phyloP scores from a whole-genome alignment of 2,329 filamentous ascomycete genomes.

The Cercospora janseana region DNA sequence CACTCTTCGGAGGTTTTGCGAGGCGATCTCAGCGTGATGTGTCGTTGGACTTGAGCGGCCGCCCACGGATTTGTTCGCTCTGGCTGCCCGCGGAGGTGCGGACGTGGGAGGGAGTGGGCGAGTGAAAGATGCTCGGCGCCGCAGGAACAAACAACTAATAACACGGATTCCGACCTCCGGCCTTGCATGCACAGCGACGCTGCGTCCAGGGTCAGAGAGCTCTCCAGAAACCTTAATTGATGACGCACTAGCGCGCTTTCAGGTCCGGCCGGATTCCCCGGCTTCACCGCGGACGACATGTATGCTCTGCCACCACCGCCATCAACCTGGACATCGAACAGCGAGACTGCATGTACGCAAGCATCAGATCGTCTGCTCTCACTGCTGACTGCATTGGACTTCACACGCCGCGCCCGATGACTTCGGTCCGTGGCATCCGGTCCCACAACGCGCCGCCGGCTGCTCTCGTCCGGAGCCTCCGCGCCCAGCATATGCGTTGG shows the following conservation, averaged over 20 bases:
- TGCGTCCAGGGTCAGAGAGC: background rate
- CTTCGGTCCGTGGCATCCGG: background rate
- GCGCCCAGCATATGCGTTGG: constrained; percentile 1
- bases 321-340: too few relatives aligned
- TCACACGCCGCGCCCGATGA: background rate
- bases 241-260: constrained; percentile 6
- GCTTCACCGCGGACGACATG: background rate
- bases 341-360: too few relatives aligned
- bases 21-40: constrained; percentile 4
- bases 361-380: too few relatives aligned
- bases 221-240: constrained; percentile 2
- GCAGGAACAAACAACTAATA: too few relatives aligned
- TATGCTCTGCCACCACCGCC: background rate
- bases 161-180: constrained; percentile 10
- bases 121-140: too few relatives aligned
- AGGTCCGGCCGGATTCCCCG: background rate
- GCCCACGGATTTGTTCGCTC: background rate
- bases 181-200: constrained; percentile 1
- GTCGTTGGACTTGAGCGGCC: background rate
- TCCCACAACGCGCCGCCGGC: background rate
- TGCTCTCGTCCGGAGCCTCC: background rate
- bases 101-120: background rate
- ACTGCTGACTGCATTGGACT: too few relatives aligned
- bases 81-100: background rate
- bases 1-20: background rate